Conservation (phyloP, 2,329 filamentous ascomycete species). For the Onygenales sp. region DNA sequence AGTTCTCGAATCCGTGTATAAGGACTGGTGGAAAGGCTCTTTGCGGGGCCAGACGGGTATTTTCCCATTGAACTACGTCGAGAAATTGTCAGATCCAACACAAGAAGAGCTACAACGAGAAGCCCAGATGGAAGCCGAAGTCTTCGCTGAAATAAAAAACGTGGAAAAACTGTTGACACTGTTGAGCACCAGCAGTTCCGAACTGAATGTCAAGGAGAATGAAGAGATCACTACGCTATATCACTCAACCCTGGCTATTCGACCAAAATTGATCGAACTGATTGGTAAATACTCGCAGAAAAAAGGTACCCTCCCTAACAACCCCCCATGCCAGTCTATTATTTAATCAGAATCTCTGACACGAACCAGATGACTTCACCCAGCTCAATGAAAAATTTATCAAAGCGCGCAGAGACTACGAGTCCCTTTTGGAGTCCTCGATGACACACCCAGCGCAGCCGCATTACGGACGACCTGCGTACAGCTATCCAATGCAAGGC, state of each 20-base stretch:
- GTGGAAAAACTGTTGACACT: constrained; percentile 77
- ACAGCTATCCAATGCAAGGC: constrained; percentile 26
- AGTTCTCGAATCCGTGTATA: constrained; percentile 94
- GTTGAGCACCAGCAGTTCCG: constrained; percentile 75
- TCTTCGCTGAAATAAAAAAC: constrained; percentile 68
- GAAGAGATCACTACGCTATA: constrained; percentile 91
- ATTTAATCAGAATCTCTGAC: constrained; percentile 14
- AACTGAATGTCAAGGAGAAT: constrained; percentile 78
- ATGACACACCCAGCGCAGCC: constrained; percentile 85
- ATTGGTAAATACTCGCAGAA: constrained; percentile 99
- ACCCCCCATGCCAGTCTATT: background rate
- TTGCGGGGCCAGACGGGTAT: constrained; percentile 92
- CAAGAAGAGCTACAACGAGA: constrained; percentile 89
- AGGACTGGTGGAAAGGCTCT: constrained; percentile 99
- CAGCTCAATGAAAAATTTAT: constrained; percentile 99
- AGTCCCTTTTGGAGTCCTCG: constrained; percentile 86
- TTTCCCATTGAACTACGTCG: constrained; percentile 96
- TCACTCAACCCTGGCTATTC: constrained; percentile 85
- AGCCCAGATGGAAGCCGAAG: constrained; percentile 84
- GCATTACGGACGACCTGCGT: constrained; percentile 32
- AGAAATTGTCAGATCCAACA: constrained; percentile 92
- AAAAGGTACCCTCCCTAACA: constrained; percentile 56
- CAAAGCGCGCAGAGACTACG: constrained; percentile 93
- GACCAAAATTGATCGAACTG: constrained; percentile 92
- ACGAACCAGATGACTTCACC: constrained; percentile 76